A percentile compares a stretch with the other conserved stretches of the same genome.
These are phyloP conservation scores for Exophiala bonariae DNA, from an alignment of 2,329 filamentous ascomycete species.

Conservation along the genomic window DNA sequence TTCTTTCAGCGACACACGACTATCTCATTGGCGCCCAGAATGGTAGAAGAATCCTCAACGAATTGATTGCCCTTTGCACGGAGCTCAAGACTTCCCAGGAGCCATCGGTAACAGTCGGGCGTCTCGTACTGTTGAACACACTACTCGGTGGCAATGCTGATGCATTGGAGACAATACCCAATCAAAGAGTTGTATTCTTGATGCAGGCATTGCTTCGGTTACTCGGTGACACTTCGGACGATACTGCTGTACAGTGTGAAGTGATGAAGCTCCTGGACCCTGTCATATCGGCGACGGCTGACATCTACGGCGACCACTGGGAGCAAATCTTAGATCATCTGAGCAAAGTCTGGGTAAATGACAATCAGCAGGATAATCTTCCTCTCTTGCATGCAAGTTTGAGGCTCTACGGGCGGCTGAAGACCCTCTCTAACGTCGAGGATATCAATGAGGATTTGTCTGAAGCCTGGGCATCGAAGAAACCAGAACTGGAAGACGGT, in stretches of 20 bases:
- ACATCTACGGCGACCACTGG: slow-evolving; percentile 91
- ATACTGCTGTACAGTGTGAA: slow-evolving; percentile 36
- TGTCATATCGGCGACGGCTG: slow-evolving; percentile 71
- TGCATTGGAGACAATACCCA: slow-evolving; percentile 48
- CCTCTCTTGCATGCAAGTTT: slow-evolving; percentile 71
- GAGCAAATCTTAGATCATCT: slow-evolving; percentile 62
- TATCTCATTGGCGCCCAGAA: slow-evolving; percentile 49
- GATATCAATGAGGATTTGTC: slow-evolving; percentile 74
- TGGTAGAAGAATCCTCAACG: slow-evolving; percentile 57
- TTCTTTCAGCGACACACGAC: slow-evolving; percentile 50
- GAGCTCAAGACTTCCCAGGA: slow-evolving; percentile 31
- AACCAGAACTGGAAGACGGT: slow-evolving; percentile 56
- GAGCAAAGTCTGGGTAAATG: slow-evolving; percentile 57
- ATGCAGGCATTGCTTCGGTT: slow-evolving; percentile 73
- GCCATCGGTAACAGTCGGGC: slow-evolving; percentile 4
- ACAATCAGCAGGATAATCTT: slow-evolving; percentile 50
- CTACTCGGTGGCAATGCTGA: slow-evolving; percentile 51
- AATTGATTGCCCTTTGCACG: slow-evolving; percentile 61
- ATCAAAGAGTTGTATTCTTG: slow-evolving; percentile 75
- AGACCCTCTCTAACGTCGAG: slow-evolving; percentile 53
- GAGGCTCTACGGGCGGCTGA: slow-evolving; percentile 66
- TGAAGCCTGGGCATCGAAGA: slow-evolving; percentile 67
- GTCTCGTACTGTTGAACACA: slow-evolving; percentile 56
- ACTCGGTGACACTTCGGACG: slow-evolving; percentile 55
- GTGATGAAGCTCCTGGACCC: slow-evolving; percentile 46